These are phyloP conservation scores for Thamnidium elegans DNA, from an alignment of 192 early-diverging fungal species.

Conservation along the genomic window DNA sequence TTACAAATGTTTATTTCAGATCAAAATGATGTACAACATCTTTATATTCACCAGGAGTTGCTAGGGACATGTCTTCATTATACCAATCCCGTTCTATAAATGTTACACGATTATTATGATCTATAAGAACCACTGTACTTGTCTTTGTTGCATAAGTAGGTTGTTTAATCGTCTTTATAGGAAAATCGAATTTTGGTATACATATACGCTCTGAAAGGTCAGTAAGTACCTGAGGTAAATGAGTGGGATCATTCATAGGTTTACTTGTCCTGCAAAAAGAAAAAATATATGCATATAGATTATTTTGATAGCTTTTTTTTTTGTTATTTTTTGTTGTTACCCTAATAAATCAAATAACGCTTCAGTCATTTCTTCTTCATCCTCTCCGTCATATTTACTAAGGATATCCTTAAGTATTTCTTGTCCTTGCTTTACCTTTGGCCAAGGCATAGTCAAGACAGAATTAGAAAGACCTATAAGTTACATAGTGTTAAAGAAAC, in stretches of 20 bases:
- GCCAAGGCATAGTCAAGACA: constrained; percentile 39
- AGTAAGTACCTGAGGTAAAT: not conserved
- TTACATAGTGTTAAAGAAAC: constrained; percentile 1
- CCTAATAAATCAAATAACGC: constrained; percentile 32
- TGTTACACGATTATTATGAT: constrained; percentile 30
- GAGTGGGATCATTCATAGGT: not conserved
- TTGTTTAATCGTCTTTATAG: not conserved
- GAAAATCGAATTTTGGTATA: constrained; percentile 18
- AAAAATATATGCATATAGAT: not conserved
- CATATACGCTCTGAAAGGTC: constrained; percentile 26
- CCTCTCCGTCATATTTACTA: constrained; percentile 7
- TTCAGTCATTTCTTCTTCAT: constrained; percentile 31
- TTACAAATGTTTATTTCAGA: too few relatives aligned
- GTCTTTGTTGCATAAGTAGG: constrained; percentile 36
- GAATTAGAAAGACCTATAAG: constrained; percentile 44
- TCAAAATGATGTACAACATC: too few relatives aligned
- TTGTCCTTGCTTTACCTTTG: constrained; percentile 39
- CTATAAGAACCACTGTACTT: constrained; percentile 41
- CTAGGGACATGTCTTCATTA: not conserved
- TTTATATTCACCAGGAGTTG: too few relatives aligned
- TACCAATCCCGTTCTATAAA: constrained; percentile 36
- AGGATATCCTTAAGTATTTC: constrained; percentile 27
- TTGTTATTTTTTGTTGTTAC: constrained; percentile 19
- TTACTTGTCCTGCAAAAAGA: constrained; percentile 2
- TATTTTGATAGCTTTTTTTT: not conserved